Percentiles rank a stretch among this genome's conserved stretches.
Evolutionary conservation across 2,329 filamentous ascomycete genomes (phyloP).

Genomic region (Phyllosticta ampelicida): DNA sequence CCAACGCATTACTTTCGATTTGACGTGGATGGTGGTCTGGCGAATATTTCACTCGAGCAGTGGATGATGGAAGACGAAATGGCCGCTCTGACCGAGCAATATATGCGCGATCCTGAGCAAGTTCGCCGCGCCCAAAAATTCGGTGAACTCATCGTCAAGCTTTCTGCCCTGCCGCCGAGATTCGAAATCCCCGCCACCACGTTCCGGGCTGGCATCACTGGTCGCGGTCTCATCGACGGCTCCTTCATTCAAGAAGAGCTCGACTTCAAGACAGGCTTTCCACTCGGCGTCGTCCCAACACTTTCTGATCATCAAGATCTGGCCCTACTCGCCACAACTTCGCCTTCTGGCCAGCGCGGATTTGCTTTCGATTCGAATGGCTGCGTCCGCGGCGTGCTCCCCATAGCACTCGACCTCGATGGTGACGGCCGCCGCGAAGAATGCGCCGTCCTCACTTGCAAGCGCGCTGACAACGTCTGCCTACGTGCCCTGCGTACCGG

Average conservation of each 20-base stretch:
- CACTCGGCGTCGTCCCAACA: conserved; percentile 16
- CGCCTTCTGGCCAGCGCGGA: conserved; percentile 23
- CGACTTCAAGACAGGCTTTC: conserved; percentile 29
- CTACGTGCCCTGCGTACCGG: conserved; percentile 26
- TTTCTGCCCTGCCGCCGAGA: conserved; percentile 24
- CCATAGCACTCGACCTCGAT: conserved; percentile 26
- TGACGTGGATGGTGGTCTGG: conserved; percentile 30
- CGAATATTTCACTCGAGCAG: conserved; percentile 28
- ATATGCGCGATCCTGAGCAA: conserved; percentile 28
- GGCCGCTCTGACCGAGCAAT: conserved; percentile 28
- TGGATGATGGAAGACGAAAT: conserved; percentile 33
- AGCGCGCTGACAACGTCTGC: conserved; percentile 22
- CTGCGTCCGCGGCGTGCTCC: conserved; percentile 21
- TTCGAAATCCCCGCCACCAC: conserved; percentile 24
- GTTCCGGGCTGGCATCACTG: conserved; percentile 24
- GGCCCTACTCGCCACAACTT: conserved; percentile 16
- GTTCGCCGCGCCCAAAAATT: conserved; percentile 20
- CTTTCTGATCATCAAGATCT: conserved; percentile 18
- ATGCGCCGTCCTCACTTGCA: conserved; percentile 26
- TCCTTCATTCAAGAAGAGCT: conserved; percentile 24
- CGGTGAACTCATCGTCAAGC: conserved; percentile 26
- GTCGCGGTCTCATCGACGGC: conserved; percentile 20
- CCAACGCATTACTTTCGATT: conserved; percentile 29
- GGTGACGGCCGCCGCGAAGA: conserved; percentile 25
- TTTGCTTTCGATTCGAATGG: conserved; percentile 20